A percentile compares a stretch with the other conserved stretches of the same genome.
phyloP scores from a whole-genome alignment of 352 stramenopile genomes.

The Phytophthora crassamura region DNA sequence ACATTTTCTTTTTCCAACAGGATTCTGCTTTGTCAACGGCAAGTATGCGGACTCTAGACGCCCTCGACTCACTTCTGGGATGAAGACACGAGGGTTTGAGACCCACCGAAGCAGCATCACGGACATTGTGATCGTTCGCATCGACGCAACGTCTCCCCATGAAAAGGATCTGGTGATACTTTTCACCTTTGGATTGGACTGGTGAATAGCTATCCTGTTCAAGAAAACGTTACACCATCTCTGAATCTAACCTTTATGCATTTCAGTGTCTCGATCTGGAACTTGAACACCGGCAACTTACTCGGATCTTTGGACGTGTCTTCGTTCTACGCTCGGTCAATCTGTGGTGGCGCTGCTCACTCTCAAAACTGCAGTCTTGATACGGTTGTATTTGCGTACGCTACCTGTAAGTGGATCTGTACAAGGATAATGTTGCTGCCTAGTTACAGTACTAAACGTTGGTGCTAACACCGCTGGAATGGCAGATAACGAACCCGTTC shows the following conservation, averaged over 20 bases:
- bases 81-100: slow-evolving; percentile 55
- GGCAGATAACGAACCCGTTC: slow-evolving; percentile 32
- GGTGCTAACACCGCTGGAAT: not conserved
- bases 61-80: slow-evolving; percentile 54
- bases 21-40: slow-evolving; percentile 68
- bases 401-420: slow-evolving; percentile 43
- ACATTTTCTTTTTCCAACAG: slow-evolving; percentile 13
- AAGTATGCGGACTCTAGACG: slow-evolving; percentile 46
- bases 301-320: slow-evolving; percentile 42
- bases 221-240: not conserved
- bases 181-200: slow-evolving; percentile 60
- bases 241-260: not conserved
- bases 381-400: slow-evolving; percentile 41
- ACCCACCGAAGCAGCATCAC: slow-evolving; percentile 44
- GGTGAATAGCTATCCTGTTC: slow-evolving; percentile 25
- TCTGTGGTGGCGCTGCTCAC: slow-evolving; percentile 40
- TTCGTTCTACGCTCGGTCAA: slow-evolving; percentile 21
- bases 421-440: not conserved
- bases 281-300: slow-evolving; percentile 41
- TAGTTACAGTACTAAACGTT: not conserved
- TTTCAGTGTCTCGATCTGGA: slow-evolving; percentile 52
- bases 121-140: slow-evolving; percentile 24
- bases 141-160: not conserved
- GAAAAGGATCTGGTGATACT: slow-evolving; percentile 24
- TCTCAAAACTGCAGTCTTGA: not conserved